These are phyloP conservation scores for Phyllosticta citriasiana DNA, from an alignment of 2,329 filamentous ascomycete species.

Conservation along the genomic window DNA sequence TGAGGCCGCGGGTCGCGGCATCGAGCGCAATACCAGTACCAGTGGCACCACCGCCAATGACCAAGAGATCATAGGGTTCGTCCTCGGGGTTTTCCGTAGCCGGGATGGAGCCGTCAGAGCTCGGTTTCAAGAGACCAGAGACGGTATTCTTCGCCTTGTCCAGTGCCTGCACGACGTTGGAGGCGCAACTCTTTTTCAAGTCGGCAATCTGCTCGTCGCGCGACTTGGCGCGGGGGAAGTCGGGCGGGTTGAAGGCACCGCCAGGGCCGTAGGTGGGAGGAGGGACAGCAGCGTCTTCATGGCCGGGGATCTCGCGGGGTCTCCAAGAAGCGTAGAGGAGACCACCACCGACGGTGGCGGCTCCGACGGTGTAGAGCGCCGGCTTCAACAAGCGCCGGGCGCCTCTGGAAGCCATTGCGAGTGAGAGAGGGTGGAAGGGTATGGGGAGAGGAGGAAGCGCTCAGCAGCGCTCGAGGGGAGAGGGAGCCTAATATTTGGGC, in stretches of 20 bases:
- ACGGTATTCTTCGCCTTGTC: conserved; percentile 26
- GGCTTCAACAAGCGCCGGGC: conserved; percentile 42
- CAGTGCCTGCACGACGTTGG: conserved; percentile 24
- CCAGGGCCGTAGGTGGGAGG: conserved; percentile 60
- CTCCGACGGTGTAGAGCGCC: conserved; percentile 49
- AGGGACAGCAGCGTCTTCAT: conserved; percentile 57
- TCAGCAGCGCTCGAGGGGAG: conserved; percentile 1
- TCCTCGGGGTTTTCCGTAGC: conserved; percentile 19
- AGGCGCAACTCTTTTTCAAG: conserved; percentile 42
- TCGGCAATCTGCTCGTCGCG: conserved; percentile 55
- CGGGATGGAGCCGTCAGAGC: background rate
- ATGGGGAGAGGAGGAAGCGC: background rate
- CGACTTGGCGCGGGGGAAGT: conserved; percentile 53
- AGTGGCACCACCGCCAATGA: conserved; percentile 72
- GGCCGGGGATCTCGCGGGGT: conserved; percentile 62
- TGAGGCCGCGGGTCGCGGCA: conserved; percentile 66
- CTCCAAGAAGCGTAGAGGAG: conserved; percentile 56
- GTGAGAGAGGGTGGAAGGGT: background rate
- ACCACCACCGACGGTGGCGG: conserved; percentile 43
- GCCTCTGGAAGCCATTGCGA: conserved; percentile 15
- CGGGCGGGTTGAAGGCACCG: conserved; percentile 56
- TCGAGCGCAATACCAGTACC: conserved; percentile 74
- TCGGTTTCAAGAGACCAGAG: conserved; percentile 14
- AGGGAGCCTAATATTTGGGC: conserved; percentile 4
- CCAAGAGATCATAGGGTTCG: conserved; percentile 62